Evolutionary conservation across 2,329 filamentous ascomycete genomes (phyloP), one percentile per base, ranked within the genome.

Genomic region (Monascus ruber): DNA sequence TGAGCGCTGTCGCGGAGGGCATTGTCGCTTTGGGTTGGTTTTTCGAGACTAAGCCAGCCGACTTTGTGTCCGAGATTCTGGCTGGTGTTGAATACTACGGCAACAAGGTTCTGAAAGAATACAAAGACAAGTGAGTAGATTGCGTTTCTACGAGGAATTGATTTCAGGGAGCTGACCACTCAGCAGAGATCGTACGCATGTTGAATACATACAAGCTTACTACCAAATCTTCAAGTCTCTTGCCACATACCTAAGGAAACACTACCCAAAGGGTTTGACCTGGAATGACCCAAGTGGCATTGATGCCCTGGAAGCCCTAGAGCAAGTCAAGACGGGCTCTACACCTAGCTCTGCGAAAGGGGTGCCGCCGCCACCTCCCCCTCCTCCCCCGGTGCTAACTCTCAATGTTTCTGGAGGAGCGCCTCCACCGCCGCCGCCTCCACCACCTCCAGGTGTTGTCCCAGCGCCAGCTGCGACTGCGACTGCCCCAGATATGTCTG

Each of bases 11-110:
- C 26, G 80, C 86, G 1, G 89, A 96, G 56, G 88, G 88, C 48
- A 88, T 94, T 49, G 82, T 85, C 56, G 81, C 87, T 31, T 70
- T 98, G 42, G 85, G 84, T 28, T 98, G 91, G 91, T 83, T 96
- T 42, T 77, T 91, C 36, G 84, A 93, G 38, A 74, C 69, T 47
- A 87, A 86, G 58, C 91, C 91, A 2, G 80, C 76, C 47, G 88
- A 91, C 55, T 85, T 88, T 53, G 83, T 96, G 35, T 81, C 81
- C 35, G 88, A 94, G 50, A 81, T 81, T 42, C 72, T 94, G 17
- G 80, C 81, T 26, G 82, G 86, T 37, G 85, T 88, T 32, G 83
- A 96, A 60, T 94, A 94, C 68, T 95, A 85, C 53, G 91, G 91
- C 28, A 96, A 98, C 69, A 79, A 88, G 51, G 85, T 98, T 31